A percentile compares a stretch with the other conserved stretches of the same genome.
Conservation (phyloP, 805 yeast species). For the Saccharomycopsis sp. region DNA sequence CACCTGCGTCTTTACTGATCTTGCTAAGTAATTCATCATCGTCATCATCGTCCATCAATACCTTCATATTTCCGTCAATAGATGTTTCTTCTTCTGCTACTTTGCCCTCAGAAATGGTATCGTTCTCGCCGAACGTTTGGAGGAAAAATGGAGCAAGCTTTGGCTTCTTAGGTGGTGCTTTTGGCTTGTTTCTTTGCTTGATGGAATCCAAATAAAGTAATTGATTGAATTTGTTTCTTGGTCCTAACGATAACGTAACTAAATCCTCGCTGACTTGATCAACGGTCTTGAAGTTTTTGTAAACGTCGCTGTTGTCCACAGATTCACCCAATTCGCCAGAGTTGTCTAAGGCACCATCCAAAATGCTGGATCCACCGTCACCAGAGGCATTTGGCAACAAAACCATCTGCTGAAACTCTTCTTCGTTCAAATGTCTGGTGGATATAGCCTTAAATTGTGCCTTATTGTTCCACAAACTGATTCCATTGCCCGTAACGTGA, state of each 20-base stretch:
- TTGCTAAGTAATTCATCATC: conserved; percentile 23
- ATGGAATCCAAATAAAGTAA: conserved; percentile 77
- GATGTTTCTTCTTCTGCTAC: conserved; percentile 20
- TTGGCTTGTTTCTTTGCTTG: conserved; percentile 82
- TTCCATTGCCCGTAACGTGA: conserved; percentile 86
- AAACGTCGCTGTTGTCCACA: conserved; percentile 23
- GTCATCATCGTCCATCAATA: conserved; percentile 5
- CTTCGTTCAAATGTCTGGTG: conserved; percentile 68
- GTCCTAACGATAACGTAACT: conserved; percentile 68
- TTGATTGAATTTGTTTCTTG: conserved; percentile 74
- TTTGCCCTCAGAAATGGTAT: conserved; percentile 20
- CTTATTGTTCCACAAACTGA: conserved; percentile 86
- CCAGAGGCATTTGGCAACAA: conserved; percentile 74
- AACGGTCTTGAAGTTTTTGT: conserved; percentile 41
- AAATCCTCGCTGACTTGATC: conserved; percentile 58
- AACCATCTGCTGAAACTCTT: conserved; percentile 51
- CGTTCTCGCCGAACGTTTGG: conserved; percentile 47
- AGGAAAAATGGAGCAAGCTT: conserved; percentile 79
- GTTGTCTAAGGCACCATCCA: conserved; percentile 70
- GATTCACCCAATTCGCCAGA: conserved; percentile 31
- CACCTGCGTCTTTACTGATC: conserved; percentile 21
- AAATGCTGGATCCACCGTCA: conserved; percentile 60
- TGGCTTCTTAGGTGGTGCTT: conserved; percentile 80
- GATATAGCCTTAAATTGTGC: conserved; percentile 77
- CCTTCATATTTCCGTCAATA: neutral